These are phyloP conservation scores for Crithidia fasciculata DNA, from an alignment of 208 protist species.

Conservation along the genomic window DNA sequence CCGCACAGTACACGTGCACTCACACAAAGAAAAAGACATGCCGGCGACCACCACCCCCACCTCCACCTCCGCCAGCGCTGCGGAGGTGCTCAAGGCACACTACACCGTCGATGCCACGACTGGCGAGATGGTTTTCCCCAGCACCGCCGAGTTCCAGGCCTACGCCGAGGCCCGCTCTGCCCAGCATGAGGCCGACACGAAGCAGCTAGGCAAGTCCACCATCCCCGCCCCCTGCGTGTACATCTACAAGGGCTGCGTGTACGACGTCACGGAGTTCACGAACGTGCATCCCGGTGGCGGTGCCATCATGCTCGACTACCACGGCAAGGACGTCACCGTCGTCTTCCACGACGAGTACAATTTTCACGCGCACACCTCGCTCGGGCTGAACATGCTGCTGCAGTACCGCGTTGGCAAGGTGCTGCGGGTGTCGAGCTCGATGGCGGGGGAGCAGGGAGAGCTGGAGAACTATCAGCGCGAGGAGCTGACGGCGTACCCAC, in stretches of 20 bases:
- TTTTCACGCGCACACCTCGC: constrained; percentile 48
- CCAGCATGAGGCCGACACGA: constrained; percentile 20
- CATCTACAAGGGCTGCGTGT: constrained; percentile 68
- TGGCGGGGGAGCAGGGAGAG: constrained; percentile 17
- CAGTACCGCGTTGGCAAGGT: constrained; percentile 51
- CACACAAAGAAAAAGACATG: not conserved
- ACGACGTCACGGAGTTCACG: constrained; percentile 84
- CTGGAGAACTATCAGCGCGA: constrained; percentile 37
- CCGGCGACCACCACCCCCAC: constrained; percentile 4
- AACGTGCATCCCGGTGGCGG: constrained; percentile 75
- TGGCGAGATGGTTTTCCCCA: constrained; percentile 36
- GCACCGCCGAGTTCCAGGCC: constrained; percentile 34
- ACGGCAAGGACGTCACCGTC: constrained; percentile 47
- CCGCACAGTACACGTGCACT: no score
- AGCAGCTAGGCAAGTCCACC: constrained; percentile 4
- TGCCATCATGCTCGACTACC: constrained; percentile 51
- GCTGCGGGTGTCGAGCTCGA: constrained; percentile 10
- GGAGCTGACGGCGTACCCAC: constrained; percentile 57
- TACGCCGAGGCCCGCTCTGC: constrained; percentile 24
- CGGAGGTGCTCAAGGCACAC: constrained; percentile 4
- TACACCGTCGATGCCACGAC: constrained; percentile 31
- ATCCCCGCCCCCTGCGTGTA: constrained; percentile 33
- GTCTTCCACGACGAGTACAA: constrained; percentile 63
- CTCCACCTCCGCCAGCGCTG: constrained; percentile 1
- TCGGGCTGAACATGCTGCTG: constrained; percentile 55